phyloP scores from a whole-genome alignment of 2,329 filamentous ascomycete species.

The Aspergillus fumigatus region DNA sequence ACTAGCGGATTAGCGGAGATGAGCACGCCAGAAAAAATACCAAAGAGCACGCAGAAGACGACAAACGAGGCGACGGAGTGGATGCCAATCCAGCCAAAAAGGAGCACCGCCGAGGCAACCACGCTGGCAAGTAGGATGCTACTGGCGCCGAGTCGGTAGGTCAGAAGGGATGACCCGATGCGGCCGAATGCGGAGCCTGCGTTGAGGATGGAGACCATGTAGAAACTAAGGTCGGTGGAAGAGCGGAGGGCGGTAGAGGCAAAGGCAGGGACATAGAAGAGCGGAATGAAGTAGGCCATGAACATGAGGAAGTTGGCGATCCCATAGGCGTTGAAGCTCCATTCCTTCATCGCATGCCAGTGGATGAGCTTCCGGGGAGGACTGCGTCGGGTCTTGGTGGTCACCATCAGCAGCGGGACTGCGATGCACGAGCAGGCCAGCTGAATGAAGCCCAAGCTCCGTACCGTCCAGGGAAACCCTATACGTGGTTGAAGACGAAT shows the following conservation, averaged over 20 bases:
- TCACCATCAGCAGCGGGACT: conserved; percentile 3
- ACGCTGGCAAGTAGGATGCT: background rate
- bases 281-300: conserved; percentile 6
- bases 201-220: conserved; percentile 5
- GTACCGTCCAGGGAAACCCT: conserved; percentile 7
- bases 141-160: background rate
- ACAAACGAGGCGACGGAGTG: conserved; percentile 1
- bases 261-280: conserved; percentile 6
- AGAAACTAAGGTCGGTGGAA: conserved; percentile 1
- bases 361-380: conserved; percentile 6
- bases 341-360: conserved; percentile 4
- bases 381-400: background rate
- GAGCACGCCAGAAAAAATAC: conserved; percentile 2
- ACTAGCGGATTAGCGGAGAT: conserved; percentile 4
- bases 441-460: conserved; percentile 7
- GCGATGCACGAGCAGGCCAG: conserved; percentile 4
- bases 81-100: conserved; percentile 9
- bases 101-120: background rate
- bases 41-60: conserved; percentile 4
- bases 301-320: conserved; percentile 6
- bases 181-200: conserved; percentile 4
- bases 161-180: background rate
- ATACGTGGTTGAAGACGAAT: conserved; percentile 1
- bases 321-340: background rate
- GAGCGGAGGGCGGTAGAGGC: background rate